A percentile compares a stretch with the other conserved stretches of the same genome.
Conservation (phyloP, 306 rosid genomes). For the Sophora flavescens region DNA sequence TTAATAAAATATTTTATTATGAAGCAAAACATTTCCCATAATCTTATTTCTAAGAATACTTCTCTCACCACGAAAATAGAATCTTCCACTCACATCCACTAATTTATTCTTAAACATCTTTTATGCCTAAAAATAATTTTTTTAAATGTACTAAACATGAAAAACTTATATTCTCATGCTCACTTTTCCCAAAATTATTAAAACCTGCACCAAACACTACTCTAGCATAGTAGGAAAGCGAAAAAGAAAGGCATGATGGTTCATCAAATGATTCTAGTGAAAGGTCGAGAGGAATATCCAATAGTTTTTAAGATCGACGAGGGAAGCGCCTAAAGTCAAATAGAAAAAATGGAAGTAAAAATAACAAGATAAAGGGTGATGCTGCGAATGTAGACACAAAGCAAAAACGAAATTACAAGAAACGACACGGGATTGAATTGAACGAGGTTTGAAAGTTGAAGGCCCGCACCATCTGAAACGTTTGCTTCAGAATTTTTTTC, state of each 20-base stretch:
- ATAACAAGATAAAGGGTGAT: constrained; percentile 44
- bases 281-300: constrained; percentile 49
- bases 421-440: constrained; percentile 90
- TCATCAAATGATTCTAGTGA: constrained; percentile 44
- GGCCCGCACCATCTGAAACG: constrained; percentile 48
- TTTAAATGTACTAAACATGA: no score
- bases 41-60: no score
- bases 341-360: constrained; percentile 45
- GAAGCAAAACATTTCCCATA: no score
- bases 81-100: no score
- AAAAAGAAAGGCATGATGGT: constrained; percentile 49
- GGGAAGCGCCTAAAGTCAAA: constrained; percentile 29
- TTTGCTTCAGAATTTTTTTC: no score
- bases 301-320: constrained; percentile 35
- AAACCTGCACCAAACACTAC: no score
- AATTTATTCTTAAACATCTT: no score
- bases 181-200: no score
- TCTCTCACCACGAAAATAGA: no score
- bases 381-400: constrained; percentile 36
- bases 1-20: no score
- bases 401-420: constrained; percentile 68
- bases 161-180: no score
- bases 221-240: constrained; percentile 43
- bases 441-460: constrained; percentile 78
- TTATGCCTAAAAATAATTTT: no score